Conservation (phyloP, 768 basidiomycete genomes). For the Tulasnella sp. region DNA sequence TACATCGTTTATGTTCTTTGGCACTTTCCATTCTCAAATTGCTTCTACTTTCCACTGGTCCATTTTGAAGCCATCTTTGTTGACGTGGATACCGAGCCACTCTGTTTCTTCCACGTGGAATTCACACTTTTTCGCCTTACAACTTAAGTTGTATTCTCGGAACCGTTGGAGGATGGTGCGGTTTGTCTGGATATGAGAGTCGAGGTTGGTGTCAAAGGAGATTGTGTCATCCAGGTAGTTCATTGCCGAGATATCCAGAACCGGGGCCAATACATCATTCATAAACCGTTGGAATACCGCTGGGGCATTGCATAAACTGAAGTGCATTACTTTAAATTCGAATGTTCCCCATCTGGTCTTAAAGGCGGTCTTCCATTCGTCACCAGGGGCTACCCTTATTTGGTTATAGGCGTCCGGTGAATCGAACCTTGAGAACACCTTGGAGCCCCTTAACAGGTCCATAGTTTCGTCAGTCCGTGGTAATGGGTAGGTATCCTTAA, state of each 20-base stretch:
- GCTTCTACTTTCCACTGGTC: constrained; percentile 17
- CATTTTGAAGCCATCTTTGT: background rate
- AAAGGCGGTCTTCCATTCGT: constrained; percentile 29
- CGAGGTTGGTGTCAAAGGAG: background rate
- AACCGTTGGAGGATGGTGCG: background rate
- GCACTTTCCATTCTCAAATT: constrained; percentile 2
- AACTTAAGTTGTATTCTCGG: background rate
- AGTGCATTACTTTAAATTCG: background rate
- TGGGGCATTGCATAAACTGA: background rate
- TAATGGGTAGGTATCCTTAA: background rate
- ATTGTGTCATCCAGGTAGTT: constrained; percentile 33
- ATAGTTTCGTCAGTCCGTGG: constrained; percentile 30
- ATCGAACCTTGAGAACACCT: constrained; percentile 13
- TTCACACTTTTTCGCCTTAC: background rate
- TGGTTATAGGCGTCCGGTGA: constrained; percentile 21
- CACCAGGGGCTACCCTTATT: constrained; percentile 7
- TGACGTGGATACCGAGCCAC: background rate
- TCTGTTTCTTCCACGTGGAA: background rate
- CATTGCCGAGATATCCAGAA: constrained; percentile 26
- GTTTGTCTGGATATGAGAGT: background rate
- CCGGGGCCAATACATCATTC: background rate
- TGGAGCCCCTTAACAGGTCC: background rate
- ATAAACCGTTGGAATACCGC: background rate
- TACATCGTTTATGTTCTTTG: background rate
- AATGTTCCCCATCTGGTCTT: background rate